Percentiles rank a stretch among this genome's conserved stretches.
Conservation (phyloP, 106 monocot species). For the Dendrobium officinale region DNA sequence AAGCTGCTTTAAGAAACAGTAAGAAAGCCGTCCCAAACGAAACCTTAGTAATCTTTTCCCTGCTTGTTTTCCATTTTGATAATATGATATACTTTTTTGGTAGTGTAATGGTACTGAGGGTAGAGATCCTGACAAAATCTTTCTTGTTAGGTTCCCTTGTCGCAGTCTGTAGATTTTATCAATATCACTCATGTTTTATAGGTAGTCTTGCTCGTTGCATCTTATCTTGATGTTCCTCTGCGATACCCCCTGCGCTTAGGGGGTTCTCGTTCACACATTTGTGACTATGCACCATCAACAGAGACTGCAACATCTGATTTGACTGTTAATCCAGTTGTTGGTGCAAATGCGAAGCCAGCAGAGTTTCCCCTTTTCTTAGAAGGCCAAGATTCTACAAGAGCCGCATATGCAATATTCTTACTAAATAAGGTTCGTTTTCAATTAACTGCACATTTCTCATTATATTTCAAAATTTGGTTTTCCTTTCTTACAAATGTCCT, state of each 20-base stretch:
- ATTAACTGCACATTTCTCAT: not conserved
- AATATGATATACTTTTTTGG: not conserved
- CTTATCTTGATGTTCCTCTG: slow-evolving; percentile 71
- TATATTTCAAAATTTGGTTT: too few species aligned
- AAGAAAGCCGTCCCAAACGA: too few species aligned
- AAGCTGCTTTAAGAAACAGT: too few species aligned
- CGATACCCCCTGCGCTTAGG: slow-evolving; percentile 70
- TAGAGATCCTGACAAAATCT: not conserved
- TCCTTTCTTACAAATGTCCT: too few species aligned
- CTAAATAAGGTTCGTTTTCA: slow-evolving; percentile 74
- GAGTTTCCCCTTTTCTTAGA: slow-evolving; percentile 94
- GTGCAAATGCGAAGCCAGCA: slow-evolving; percentile 25
- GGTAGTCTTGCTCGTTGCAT: slow-evolving; percentile 72
- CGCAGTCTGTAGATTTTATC: not conserved
- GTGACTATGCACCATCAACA: slow-evolving; percentile 65
- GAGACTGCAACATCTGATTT: slow-evolving; percentile 41
- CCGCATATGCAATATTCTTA: slow-evolving; percentile 89
- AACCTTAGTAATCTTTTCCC: not conserved
- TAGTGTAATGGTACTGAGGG: not conserved
- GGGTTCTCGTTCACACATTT: slow-evolving; percentile 79
- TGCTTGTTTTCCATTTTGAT: not conserved
- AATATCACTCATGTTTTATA: slow-evolving; percentile 18
- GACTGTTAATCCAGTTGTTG: slow-evolving; percentile 14
- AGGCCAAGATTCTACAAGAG: slow-evolving; percentile 87
- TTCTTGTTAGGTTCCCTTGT: not conserved